A percentile compares a stretch with the other conserved stretches of the same genome.
These are phyloP conservation scores for Pleurotus platypus DNA, from an alignment of 768 basidiomycete genomes.

Conservation along the genomic window DNA sequence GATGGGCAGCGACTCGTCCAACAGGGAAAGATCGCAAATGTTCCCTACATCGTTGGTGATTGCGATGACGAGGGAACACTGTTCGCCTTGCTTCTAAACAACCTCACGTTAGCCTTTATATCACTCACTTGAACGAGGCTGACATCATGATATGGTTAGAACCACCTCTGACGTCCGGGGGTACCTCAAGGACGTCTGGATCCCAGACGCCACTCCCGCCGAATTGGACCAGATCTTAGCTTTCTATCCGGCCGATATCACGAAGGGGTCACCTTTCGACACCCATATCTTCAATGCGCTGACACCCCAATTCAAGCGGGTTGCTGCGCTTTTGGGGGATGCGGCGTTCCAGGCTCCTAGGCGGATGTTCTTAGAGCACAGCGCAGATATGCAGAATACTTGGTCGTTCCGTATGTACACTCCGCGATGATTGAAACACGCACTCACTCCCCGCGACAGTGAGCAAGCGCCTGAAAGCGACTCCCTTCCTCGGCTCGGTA, in stretches of 20 bases:
- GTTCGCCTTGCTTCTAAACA: slow-evolving; percentile 42
- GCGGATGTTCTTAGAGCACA: slow-evolving; percentile 40
- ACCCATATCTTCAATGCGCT: slow-evolving; percentile 37
- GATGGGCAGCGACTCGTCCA: slow-evolving; percentile 37
- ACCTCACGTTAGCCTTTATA: slow-evolving; percentile 38
- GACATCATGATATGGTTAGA: slow-evolving; percentile 7
- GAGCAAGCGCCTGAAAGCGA: slow-evolving; percentile 26
- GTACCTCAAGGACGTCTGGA: slow-evolving; percentile 23
- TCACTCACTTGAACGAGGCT: not conserved
- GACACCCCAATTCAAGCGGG: slow-evolving; percentile 46
- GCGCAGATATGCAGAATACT: slow-evolving; percentile 31
- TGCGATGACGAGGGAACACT: slow-evolving; percentile 60
- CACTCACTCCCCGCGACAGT: slow-evolving; percentile 15
- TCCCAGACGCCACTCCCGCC: slow-evolving; percentile 16
- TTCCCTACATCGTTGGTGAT: slow-evolving; percentile 50
- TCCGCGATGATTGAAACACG: no score
- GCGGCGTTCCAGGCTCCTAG: slow-evolving; percentile 47
- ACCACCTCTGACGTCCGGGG: slow-evolving; percentile 18
- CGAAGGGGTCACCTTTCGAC: slow-evolving; percentile 45
- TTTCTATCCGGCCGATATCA: slow-evolving; percentile 35
- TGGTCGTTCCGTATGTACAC: slow-evolving; percentile 27
- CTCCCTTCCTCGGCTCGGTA: slow-evolving; percentile 30
- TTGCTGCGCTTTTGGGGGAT: slow-evolving; percentile 50
- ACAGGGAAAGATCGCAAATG: slow-evolving; percentile 39
- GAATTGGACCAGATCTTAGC: slow-evolving; percentile 16